These are phyloP conservation scores for Cutaneotrichosporon curvatum DNA, from an alignment of 1,284 basidiomycete genomes.

Conservation along the genomic window DNA sequence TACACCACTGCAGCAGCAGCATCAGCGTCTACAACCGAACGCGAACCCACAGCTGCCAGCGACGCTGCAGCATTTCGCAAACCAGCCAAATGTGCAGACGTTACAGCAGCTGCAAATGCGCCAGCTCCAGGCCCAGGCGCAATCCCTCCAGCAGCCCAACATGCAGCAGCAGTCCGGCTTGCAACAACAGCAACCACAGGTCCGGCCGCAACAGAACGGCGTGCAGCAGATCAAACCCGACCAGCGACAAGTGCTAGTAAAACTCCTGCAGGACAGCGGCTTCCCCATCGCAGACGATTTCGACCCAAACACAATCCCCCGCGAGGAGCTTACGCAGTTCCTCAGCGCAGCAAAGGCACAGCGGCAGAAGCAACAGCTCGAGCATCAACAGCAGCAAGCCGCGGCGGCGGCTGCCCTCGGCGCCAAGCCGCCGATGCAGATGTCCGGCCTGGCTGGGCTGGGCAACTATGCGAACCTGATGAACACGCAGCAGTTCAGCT, in stretches of 20 bases:
- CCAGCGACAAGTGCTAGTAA: conserved; percentile 16
- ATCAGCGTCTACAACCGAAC: conserved; percentile 5
- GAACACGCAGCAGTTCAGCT: background rate
- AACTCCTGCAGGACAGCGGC: conserved; percentile 12
- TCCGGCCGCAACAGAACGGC: background rate
- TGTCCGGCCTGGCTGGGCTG: background rate
- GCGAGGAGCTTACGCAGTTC: conserved; percentile 11
- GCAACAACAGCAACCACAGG: conserved; percentile 2
- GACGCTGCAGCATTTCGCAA: conserved; percentile 18
- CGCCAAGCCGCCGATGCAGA: background rate
- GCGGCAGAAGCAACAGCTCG: conserved; percentile 6
- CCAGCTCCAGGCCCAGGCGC: conserved; percentile 10
- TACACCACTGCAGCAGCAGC: conserved; percentile 2
- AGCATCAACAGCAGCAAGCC: conserved; percentile 7
- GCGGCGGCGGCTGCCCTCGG: background rate
- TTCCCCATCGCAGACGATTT: conserved; percentile 14
- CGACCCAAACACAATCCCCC: conserved; percentile 16
- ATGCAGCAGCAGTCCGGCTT: background rate
- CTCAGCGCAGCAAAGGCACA: conserved; percentile 13
- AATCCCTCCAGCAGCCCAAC: conserved; percentile 2
- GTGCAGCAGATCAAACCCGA: conserved; percentile 8
- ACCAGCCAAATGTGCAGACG: conserved; percentile 16
- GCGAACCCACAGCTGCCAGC: conserved; percentile 8
- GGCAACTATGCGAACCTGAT: background rate
- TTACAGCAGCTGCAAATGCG: conserved; percentile 19